Base-by-base conservation (phyloP, 2,329 filamentous ascomycete species). In the Xylariaceae sp. region DNA sequence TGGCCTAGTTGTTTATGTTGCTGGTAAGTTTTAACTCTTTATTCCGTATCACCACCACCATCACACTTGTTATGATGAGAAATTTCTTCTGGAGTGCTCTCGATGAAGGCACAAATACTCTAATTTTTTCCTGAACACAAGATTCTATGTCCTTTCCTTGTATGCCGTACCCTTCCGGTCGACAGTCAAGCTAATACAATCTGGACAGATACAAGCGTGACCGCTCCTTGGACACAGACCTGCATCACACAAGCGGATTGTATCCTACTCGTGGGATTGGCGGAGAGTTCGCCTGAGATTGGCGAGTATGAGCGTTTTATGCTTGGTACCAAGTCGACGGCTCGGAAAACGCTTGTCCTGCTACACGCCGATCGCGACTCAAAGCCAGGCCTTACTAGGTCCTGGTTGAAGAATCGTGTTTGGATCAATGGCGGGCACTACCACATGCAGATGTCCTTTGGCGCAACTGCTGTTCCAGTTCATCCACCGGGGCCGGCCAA, bases 381-480 rank as follows among this genome's bases (percentile, higher is more conserved):
- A 49, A 81, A 84, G 0, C 87, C 92, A 3, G 94, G 94, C 0
- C 73, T 96, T 42, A 97, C 94, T 0, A 81, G 94, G 55, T 85
- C 88, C 37, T 99, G 94, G 94, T 77, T 99, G 11, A 86, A 88
- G 62, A 97, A 96, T 69, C 88, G 94, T 1, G 87, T 96, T 62
- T 99, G 94, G 94, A 94, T 99, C 74, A 99, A 97, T 66, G 94
- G 94, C 13, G 93, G 93, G 4, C 95, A 99, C 72, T 94, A 96
- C 70, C 94, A 99, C 67, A 89, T 99, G 10, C 94, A 99, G 69
- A 97, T 99, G 94, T 82, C 89, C 0, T 93, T 94, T 73, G 85
- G 88, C 45, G 82, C 87, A 2, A 88, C 89, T 51, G 78, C 87
- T 1, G 87, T 96, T 64, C 89, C 92, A 2, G 84, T 89, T 0